Evolutionary conservation across 345 rosid species (phyloP).

Genomic region (Odontarrhena argentea): DNA sequence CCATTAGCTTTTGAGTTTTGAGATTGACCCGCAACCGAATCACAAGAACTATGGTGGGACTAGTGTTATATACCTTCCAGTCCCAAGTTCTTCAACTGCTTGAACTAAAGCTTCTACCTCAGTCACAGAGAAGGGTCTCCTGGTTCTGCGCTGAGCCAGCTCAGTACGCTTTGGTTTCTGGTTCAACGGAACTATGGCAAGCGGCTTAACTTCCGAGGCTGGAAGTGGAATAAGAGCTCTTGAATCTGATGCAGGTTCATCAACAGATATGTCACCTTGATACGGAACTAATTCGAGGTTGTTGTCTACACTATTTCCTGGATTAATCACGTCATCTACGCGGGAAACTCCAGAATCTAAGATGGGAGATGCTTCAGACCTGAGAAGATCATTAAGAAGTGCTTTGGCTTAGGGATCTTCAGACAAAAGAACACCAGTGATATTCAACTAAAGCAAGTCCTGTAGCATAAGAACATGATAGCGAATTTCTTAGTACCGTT

Average conservation of each 20-base stretch:
- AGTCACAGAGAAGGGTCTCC: conserved; percentile 88
- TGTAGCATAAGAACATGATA: conserved; percentile 28
- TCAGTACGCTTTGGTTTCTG: conserved; percentile 70
- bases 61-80: conserved; percentile 64
- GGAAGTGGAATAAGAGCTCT: conserved; percentile 77
- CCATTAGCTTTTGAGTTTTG: conserved; percentile 22
- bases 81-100: conserved; percentile 87
- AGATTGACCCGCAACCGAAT: neutral
- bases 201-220: conserved; percentile 51
- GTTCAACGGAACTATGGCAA: conserved; percentile 69
- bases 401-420: conserved; percentile 46
- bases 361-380: conserved; percentile 52
- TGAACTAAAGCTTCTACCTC: conserved; percentile 91
- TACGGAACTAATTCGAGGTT: conserved; percentile 50
- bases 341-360: conserved; percentile 49
- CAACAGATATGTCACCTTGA: conserved; percentile 51
- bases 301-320: conserved; percentile 45
- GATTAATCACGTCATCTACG: conserved; percentile 42
- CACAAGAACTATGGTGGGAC: neutral
- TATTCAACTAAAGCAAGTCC: conserved; percentile 39
- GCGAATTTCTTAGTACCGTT: conserved; percentile 54
- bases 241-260: conserved; percentile 55
- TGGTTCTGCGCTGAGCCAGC: conserved; percentile 74
- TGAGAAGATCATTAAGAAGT: conserved; percentile 46
- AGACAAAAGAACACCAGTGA: conserved; percentile 37